Conservation (phyloP, 306 rosid genomes). For the Clitoria ternatea region DNA sequence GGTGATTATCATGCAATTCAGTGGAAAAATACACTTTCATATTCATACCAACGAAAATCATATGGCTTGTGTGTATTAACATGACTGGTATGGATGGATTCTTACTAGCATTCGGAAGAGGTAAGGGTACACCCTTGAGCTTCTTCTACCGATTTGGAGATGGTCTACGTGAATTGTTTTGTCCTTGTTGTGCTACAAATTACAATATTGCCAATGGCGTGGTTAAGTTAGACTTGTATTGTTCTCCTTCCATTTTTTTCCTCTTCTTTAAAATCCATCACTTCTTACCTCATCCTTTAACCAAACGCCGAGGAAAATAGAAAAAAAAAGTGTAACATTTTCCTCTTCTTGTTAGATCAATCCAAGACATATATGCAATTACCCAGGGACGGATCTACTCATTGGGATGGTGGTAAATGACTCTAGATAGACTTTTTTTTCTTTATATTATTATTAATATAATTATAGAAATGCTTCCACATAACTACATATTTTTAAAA, state of each 20-base stretch:
- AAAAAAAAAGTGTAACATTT: neutral
- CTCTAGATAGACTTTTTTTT: no score
- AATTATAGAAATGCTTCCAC: no score
- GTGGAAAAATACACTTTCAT: neutral
- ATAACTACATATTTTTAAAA: no score
- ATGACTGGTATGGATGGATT: neutral
- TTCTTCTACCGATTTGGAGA: neutral
- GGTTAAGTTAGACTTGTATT: neutral
- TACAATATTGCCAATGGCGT: slow-evolving; percentile 3
- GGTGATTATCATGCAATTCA: slow-evolving; percentile 2
- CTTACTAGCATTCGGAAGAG: neutral
- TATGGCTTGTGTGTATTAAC: neutral
- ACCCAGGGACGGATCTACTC: no score
- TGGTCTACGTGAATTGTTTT: neutral
- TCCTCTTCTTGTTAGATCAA: neutral
- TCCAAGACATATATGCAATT: neutral
- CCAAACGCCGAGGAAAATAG: neutral
- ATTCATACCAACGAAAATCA: neutral
- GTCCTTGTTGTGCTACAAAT: neutral
- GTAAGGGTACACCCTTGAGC: neutral
- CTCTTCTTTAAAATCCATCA: neutral
- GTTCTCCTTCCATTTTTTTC: neutral
- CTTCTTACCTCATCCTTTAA: neutral
- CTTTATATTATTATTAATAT: no score
- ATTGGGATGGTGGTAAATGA: no score